A percentile compares a stretch with the other conserved stretches of the same genome.
These are phyloP conservation scores for Nakaseomyces kungkrabaensis DNA, from an alignment of 1,139 yeast species.

Conservation along the genomic window DNA sequence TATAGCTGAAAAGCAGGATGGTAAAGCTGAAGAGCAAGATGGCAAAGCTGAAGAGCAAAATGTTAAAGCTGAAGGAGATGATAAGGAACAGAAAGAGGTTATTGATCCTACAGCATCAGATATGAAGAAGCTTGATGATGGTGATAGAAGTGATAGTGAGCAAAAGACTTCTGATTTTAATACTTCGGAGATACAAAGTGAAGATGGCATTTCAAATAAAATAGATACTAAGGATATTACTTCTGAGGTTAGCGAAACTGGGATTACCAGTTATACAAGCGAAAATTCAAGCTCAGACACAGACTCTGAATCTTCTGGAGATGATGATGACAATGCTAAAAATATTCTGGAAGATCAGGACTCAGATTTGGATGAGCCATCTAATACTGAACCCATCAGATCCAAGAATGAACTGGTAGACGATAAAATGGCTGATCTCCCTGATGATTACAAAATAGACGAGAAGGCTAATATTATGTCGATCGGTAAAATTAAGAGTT, in stretches of 20 bases:
- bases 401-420: constrained; percentile 71
- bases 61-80: neutral
- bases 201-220: constrained; percentile 2
- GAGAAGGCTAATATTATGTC: constrained; percentile 56
- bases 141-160: neutral
- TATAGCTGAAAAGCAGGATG: neutral
- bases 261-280: neutral
- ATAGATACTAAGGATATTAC: neutral
- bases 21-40: neutral
- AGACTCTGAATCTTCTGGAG: constrained; percentile 7
- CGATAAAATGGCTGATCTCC: constrained; percentile 59
- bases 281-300: constrained; percentile 3
- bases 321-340: constrained; percentile 8
- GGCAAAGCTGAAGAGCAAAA: neutral
- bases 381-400: constrained; percentile 50
- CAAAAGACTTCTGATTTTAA: neutral
- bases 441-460: constrained; percentile 53
- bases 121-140: neutral
- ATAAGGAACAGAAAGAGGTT: neutral
- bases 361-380: constrained; percentile 26
- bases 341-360: constrained; percentile 22
- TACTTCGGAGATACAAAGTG: neutral
- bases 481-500: constrained; percentile 60
- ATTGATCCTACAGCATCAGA: neutral
- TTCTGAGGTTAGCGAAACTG: neutral